phyloP scores from a whole-genome alignment of 768 basidiomycete species.

The Podaxis mareebaensis region DNA sequence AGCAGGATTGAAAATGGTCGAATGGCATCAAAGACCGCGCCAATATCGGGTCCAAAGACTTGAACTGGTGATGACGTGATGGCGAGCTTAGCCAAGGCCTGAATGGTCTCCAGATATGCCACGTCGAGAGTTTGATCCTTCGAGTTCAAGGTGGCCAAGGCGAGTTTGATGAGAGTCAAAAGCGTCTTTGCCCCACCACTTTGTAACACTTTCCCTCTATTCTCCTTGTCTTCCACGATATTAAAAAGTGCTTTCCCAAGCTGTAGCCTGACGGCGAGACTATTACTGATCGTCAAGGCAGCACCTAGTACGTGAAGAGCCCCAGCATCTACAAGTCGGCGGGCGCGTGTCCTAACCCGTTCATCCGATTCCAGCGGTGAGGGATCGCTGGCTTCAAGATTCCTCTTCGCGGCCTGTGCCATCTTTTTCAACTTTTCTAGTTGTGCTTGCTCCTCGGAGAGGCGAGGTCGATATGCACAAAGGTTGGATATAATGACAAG shows the following conservation, averaged over 20 bases:
- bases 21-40: slow-evolving; percentile 79
- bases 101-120: slow-evolving; percentile 58
- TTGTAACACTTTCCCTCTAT: slow-evolving; percentile 75
- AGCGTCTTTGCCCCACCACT: slow-evolving; percentile 76
- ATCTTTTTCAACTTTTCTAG: slow-evolving; percentile 78
- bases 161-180: slow-evolving; percentile 53
- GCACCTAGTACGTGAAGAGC: slow-evolving; percentile 62
- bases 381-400: slow-evolving; percentile 28
- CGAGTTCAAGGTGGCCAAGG: slow-evolving; percentile 34
- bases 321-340: slow-evolving; percentile 58
- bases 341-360: slow-evolving; percentile 63
- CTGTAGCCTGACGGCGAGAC: slow-evolving; percentile 56
- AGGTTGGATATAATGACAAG: slow-evolving; percentile 77
- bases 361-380: slow-evolving; percentile 62
- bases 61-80: slow-evolving; percentile 91
- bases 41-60: slow-evolving; percentile 85
- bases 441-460: slow-evolving; percentile 82
- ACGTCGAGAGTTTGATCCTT: slow-evolving; percentile 29
- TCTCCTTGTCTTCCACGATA: slow-evolving; percentile 75
- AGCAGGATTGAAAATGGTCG: slow-evolving; percentile 78
- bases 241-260: slow-evolving; percentile 66
- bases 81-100: slow-evolving; percentile 89
- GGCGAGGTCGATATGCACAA: slow-evolving; percentile 63
- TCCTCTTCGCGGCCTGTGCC: slow-evolving; percentile 48
- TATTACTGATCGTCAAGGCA: slow-evolving; percentile 60